Evolutionary conservation across 164 flowering plant genomes (phyloP).

Genomic region (Aristolochia fimbriata): DNA sequence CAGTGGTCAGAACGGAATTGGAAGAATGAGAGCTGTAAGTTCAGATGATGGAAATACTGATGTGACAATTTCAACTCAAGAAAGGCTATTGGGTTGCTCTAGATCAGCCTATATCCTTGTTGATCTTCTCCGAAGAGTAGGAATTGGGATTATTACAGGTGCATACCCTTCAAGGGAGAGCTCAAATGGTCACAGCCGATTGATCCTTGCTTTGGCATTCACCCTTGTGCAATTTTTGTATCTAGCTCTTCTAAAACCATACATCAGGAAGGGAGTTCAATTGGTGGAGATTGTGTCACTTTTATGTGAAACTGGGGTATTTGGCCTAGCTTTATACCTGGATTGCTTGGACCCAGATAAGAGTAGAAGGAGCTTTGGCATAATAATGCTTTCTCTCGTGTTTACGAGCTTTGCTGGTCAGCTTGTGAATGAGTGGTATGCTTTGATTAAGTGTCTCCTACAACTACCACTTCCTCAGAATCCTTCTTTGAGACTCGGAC

Average conservation of each 20-base stretch:
- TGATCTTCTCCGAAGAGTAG: conserved; percentile 38
- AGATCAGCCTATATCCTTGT: conserved; percentile 41
- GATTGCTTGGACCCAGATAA: conserved; percentile 7
- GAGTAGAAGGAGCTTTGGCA: conserved; percentile 21
- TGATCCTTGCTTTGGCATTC: conserved; percentile 26
- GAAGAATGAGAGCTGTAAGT: conserved; percentile 37
- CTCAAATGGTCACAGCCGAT: conserved; percentile 13
- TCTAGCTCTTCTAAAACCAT: conserved; percentile 36
- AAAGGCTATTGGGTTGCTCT: conserved; percentile 31
- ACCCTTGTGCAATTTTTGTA: conserved; percentile 36
- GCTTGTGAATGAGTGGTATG: conserved; percentile 45
- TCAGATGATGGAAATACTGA: conserved; percentile 31
- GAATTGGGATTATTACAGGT: conserved; percentile 39
- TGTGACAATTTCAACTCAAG: conserved; percentile 10
- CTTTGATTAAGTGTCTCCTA: conserved; percentile 28
- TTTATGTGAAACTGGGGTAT: conserved; percentile 41
- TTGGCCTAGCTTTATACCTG: conserved; percentile 22
- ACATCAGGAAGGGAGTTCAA: conserved; percentile 38
- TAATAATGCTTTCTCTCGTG: conserved; percentile 34
- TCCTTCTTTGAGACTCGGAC: conserved; percentile 32
- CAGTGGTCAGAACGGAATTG: conserved; percentile 33
- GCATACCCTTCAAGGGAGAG: conserved; percentile 15
- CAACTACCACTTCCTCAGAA: conserved; percentile 29
- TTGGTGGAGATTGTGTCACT: conserved; percentile 40
- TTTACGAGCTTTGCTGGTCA: conserved; percentile 35